Evolutionary conservation across 202 grass and related monocot genomes (phyloP), one percentile per base, ranked within the genome.

Genomic region (Cymbopogon flexuosus): DNA sequence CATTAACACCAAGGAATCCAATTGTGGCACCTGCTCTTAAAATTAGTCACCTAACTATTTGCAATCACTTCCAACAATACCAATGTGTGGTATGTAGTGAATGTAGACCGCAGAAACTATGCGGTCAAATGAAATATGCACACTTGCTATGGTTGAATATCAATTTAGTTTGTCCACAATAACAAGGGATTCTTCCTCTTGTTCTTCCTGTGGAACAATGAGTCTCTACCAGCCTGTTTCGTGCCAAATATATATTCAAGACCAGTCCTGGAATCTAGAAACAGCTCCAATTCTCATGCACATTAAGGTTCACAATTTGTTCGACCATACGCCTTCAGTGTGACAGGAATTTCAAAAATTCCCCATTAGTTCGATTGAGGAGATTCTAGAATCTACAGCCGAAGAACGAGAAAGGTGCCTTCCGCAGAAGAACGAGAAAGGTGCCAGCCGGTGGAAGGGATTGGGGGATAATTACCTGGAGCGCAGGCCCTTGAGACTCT

Each of bases 401-500:
- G 5, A 76, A 59, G 23, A 10, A 61, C 2, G 6, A 2, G 27
- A 2, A 27, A 27, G 27, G 27, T n/a, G n/a, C n/a, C n/a, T n/a
- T n/a, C n/a, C n/a, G n/a, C n/a, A n/a, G 5, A 76, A 59, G 23
- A 10, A 61, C 2, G 6, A 2, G 27, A 2, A 27, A 27, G 27
- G 27, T 41, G 62, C 5, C 35, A 70, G 10, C 13, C 8, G 21
- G 59, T 8, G 37, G 34, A 9, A 5, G 27, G 15, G 27, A 12
- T 18, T 11, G 6, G 5, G 52, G 7, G 46, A 0, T 66, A 27
- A 84, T 88, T 93, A 59, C 90, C 87, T 93, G 49, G 70, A 85
- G 68, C 42, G 84, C 70, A 47, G 88, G 71, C 54, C 90, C 93
- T 40, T 88, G 81, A 4, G 85, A 74, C 39, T 41, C 39, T 41